Percentiles rank a stretch among this genome's conserved stretches.
Evolutionary conservation across 495 filamentous ascomycete species (phyloP).

Genomic region (Tuber aestivum): DNA sequence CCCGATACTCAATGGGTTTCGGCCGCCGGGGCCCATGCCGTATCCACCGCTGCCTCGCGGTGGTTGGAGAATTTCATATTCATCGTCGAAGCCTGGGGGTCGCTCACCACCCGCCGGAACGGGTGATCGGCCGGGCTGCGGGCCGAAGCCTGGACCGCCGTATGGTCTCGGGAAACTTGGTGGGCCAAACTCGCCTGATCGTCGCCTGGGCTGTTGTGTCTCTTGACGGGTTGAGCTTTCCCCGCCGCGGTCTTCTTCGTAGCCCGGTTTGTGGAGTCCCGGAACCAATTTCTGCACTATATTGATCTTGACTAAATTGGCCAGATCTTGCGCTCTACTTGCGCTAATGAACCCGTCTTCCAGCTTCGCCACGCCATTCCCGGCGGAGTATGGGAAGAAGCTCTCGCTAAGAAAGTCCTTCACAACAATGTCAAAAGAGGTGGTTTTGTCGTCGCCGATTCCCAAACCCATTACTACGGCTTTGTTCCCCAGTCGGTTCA

Average conservation of each 20-base stretch:
- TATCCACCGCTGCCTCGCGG: conserved; percentile 52
- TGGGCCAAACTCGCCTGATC: conserved; percentile 48
- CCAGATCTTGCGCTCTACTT: conserved; percentile 61
- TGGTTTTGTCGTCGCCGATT: conserved; percentile 71
- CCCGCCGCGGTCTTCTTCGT: conserved; percentile 52
- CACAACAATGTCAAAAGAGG: conserved; percentile 64
- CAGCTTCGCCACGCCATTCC: conserved; percentile 48
- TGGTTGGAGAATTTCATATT: conserved; percentile 73
- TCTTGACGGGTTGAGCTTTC: conserved; percentile 24
- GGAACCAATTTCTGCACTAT: conserved; percentile 77
- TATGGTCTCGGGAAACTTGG: conserved; percentile 45
- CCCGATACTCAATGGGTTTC: conserved; percentile 62
- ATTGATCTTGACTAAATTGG: conserved; percentile 61
- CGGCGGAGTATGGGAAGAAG: conserved; percentile 52
- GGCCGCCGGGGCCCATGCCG: conserved; percentile 47
- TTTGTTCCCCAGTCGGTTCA: conserved; percentile 75
- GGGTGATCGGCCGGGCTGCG: conserved; percentile 50
- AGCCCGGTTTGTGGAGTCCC: conserved; percentile 65
- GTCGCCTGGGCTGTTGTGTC: conserved; percentile 26
- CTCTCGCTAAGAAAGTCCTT: conserved; percentile 69
- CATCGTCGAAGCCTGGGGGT: conserved; percentile 89
- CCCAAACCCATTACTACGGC: conserved; percentile 74
- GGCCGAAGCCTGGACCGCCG: conserved; percentile 40
- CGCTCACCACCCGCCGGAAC: conserved; percentile 71
- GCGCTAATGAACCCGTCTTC: conserved; percentile 67